Evolutionary conservation across 345 rosid genomes (phyloP), one percentile per base, ranked within the genome.

Genomic region (Populus nigra): DNA sequence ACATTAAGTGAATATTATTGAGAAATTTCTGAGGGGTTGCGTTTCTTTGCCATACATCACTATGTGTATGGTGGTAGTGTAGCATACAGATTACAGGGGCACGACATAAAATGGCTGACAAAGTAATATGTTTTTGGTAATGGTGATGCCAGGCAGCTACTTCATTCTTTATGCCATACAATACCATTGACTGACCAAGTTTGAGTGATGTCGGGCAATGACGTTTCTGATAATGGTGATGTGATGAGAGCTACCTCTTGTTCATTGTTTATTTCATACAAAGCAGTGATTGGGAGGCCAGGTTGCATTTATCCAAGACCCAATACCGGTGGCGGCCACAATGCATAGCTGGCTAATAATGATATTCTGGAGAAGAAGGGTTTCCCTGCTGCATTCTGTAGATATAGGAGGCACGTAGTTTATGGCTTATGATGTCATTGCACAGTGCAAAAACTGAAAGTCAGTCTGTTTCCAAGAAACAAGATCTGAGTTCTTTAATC

Each of bases 281-380:
- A 20, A 53, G 23, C 27, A 53, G 68, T 9, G 43, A 47, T 13
- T 62, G 35, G 67, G 67, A 38, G 73, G 73, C 27, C 79, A 55
- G 69, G 67, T 76, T 76, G 68, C 9, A 10, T 33, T 55, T 59
- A 39, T 25, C 8, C 31, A 62, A 39, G n/a, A 70, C 23, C 59
- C 73, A 41, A 17, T 59, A 43, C 74, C 18, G 23, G 25, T 70
- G 74, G 68, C 15, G 43, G 38, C 50, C 33, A 39, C 47, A 29
- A 17, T 61, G 23, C 50, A 59, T 61, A 33, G 74, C 62, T 62
- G 80, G 39, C 74, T 22, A 70, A 43, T 50, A 61, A 77, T 27
- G 9, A 3, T 69, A 29, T 69, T 3, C 31, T 67, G 71, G 22
- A 67, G 25, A 43, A 27, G 25, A 47, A 33, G 41, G 50, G 29